phyloP scores from a whole-genome alignment of 768 basidiomycete species.

The Tylopilus subfusipes region DNA sequence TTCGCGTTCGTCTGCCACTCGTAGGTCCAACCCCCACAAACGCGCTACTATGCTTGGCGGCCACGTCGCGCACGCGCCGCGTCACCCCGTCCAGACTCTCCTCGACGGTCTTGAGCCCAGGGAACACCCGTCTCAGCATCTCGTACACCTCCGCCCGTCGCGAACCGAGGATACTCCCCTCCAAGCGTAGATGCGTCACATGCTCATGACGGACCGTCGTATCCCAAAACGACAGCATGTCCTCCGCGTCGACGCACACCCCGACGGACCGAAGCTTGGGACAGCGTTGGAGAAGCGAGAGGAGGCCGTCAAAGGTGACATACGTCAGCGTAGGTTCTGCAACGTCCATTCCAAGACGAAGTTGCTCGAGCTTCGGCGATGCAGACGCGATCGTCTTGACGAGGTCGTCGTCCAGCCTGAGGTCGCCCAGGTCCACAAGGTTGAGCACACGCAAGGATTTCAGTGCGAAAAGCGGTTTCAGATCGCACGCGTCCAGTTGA shows the following conservation, averaged over 20 bases:
- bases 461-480: conserved; percentile 16
- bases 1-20: conserved; percentile 15
- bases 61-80: conserved; percentile 13
- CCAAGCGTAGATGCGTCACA: conserved; percentile 16
- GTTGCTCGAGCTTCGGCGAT: conserved; percentile 18
- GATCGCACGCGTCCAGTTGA: conserved; percentile 4
- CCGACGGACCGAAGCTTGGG: conserved; percentile 13
- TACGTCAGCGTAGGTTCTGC: not conserved
- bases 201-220: conserved; percentile 11
- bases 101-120: conserved; percentile 20
- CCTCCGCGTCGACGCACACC: conserved; percentile 13
- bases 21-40: not conserved
- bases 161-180: conserved; percentile 12
- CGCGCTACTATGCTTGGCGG: not conserved
- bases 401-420: conserved; percentile 15
- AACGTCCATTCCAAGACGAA: conserved; percentile 5
- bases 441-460: conserved; percentile 10
- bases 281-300: conserved; percentile 19
- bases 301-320: conserved; percentile 21
- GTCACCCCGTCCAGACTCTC: conserved; percentile 17
- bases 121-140: conserved; percentile 22
- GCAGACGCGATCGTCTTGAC: conserved; percentile 16
- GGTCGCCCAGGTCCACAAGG: conserved; percentile 15
- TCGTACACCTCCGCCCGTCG: conserved; percentile 17
- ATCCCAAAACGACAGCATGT: conserved; percentile 9